A percentile compares a stretch with the other conserved stretches of the same genome.
These are phyloP conservation scores for Naganishia albida DNA, from an alignment of 1,284 basidiomycete species.

Conservation along the genomic window DNA sequence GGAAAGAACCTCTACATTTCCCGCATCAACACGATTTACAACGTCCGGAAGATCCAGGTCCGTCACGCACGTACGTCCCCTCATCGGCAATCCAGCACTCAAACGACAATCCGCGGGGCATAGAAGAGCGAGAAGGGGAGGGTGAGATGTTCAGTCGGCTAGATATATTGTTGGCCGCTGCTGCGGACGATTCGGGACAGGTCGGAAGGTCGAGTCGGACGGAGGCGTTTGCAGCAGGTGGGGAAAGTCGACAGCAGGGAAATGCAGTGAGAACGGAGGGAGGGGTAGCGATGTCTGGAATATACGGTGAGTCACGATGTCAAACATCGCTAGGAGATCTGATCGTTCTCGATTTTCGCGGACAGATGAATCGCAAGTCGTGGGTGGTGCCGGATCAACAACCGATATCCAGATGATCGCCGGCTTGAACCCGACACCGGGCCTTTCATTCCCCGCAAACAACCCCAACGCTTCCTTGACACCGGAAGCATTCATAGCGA, in stretches of 20 bases:
- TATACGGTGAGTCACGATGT: background rate
- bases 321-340: background rate
- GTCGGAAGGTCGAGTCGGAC: too few species aligned
- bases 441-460: constrained; percentile 12
- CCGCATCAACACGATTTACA: background rate
- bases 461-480: constrained; percentile 16
- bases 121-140: too few species aligned
- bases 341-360: background rate
- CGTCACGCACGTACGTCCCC: background rate
- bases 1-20: too few species aligned
- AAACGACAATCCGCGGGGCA: too few species aligned
- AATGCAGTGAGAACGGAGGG: too few species aligned
- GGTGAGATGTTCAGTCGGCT: constrained; percentile 18
- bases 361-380: background rate
- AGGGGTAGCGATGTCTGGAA: background rate
- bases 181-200: background rate
- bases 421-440: background rate
- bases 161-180: constrained; percentile 16
- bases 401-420: background rate
- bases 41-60: background rate
- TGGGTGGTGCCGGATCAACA: background rate
- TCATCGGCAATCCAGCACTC: background rate
- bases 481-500: constrained; percentile 23
- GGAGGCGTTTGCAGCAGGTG: too few species aligned
- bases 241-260: too few species aligned